phyloP scores from a whole-genome alignment of 2,329 filamentous ascomycete genomes.

The Colletotrichum spinosum region DNA sequence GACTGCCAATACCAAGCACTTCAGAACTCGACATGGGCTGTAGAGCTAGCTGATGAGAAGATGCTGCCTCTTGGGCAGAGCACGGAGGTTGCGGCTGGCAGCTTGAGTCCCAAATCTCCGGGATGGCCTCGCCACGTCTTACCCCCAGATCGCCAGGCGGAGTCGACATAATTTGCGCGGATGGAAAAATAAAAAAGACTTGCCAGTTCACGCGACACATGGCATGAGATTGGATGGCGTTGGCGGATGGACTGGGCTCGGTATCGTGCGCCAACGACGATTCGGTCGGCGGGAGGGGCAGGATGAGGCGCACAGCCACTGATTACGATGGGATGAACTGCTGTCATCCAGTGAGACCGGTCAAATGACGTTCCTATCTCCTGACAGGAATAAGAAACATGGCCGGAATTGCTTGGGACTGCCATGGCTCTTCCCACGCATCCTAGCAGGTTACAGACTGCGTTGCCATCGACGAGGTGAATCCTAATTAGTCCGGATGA shows the following conservation, averaged over 20 bases:
- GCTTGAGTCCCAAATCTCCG: too few species aligned
- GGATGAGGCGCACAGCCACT: neutral
- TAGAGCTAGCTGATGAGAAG: neutral
- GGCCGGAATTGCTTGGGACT: slow-evolving; percentile 8
- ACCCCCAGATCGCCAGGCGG: slow-evolving; percentile 6
- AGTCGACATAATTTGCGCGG: neutral
- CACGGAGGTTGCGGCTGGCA: neutral
- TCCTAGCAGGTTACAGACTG: neutral
- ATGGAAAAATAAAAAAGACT: neutral
- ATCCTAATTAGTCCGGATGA: too few species aligned
- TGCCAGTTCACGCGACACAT: slow-evolving; percentile 14
- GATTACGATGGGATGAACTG: neutral
- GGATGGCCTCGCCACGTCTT: too few species aligned
- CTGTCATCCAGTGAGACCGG: neutral
- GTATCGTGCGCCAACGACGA: slow-evolving; percentile 21
- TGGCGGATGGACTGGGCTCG: slow-evolving; percentile 7
- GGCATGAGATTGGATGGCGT: slow-evolving; percentile 29
- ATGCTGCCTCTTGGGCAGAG: neutral
- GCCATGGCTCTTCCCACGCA: slow-evolving; percentile 4
- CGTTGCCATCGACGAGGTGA: slow-evolving; percentile 3
- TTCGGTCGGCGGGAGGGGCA: neutral
- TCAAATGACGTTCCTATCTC: slow-evolving; percentile 13
- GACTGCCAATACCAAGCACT: neutral
- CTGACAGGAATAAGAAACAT: slow-evolving; percentile 30
- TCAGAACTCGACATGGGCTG: neutral